Base-by-base conservation (phyloP, 139 green algal genomes). In the Marvania coccoides region DNA sequence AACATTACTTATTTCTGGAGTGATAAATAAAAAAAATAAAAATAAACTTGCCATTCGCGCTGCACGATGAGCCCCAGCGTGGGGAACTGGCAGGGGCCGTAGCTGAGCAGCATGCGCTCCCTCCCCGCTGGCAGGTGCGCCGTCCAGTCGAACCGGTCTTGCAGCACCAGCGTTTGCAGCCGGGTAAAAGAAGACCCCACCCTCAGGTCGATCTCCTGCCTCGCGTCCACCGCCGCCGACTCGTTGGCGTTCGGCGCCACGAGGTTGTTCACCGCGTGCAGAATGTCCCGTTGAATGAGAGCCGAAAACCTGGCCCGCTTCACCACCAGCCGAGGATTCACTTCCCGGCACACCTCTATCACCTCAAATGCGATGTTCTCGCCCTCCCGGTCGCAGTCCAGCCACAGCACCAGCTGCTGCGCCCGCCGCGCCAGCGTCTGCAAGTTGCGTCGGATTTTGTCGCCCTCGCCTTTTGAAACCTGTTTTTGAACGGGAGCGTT, bases 361-460 rank as follows among this genome's bases (percentile, higher is more conserved):
- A 98, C 92, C 83, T 99, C 94, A 69, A 95, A 99, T 4, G 86
- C 81, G 66, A 99, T 99, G 80, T 97, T 96, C 72, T 99, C 94
- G 2, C 94, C 94, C 73, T 99, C 94, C 2, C 94, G 51, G 66
- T 99, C 94, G 70, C 94, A 98, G 72, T 99, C 94, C 65, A 99
- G 84, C 94, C 94, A 99, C 47, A 99, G 81, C 24, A 98, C 79
- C 47, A 99, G 86, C 85, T 74, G 86, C 26, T 93, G 64, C 26
- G 62, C 76, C 9, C 65, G 55, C 15, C 83, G 58, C 6, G 87
- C 77, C 70, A 91, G 80, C 64, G 82, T 60, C 75, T 90, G 62
- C 55, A 98, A 73, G 63, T 95, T 93, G 24, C 71, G 47, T 71
- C 85, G 66, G 26, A 96, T 57, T 8, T 78, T 51, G 33, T 73